Conservation (phyloP, 495 filamentous ascomycete genomes). For the Lepraria neglecta region DNA sequence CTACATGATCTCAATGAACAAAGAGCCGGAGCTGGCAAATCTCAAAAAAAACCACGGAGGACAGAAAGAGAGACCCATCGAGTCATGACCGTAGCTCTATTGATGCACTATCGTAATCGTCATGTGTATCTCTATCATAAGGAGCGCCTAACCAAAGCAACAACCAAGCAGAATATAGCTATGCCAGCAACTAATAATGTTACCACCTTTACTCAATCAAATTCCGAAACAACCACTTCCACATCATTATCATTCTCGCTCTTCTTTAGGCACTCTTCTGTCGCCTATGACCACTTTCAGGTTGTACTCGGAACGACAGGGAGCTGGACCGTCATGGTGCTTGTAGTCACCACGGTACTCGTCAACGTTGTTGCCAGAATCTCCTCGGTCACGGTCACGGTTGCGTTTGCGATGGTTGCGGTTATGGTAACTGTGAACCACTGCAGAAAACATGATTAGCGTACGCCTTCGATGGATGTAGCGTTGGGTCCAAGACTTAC, state of each 20-base stretch:
- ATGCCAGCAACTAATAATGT: not conserved
- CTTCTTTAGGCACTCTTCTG: not conserved
- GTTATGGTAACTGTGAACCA: not conserved
- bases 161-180: not conserved
- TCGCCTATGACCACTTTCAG: too few species aligned
- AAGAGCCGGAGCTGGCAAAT: too few species aligned
- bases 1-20: too few species aligned
- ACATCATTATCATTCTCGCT: not conserved
- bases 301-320: not conserved
- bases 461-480: not conserved
- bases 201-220: not conserved
- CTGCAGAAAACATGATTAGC: not conserved
- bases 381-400: not conserved
- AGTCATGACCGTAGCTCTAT: not conserved
- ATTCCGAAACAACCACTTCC: not conserved
- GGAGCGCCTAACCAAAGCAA: not conserved
- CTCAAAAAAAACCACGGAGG: too few species aligned
- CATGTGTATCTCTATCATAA: not conserved
- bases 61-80: too few species aligned
- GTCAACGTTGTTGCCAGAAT: not conserved
- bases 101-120: not conserved
- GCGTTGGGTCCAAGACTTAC: not conserved
- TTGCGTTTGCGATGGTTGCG: not conserved
- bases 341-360: not conserved
- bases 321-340: not conserved